Percentiles rank a stretch among this genome's conserved stretches.
These are phyloP conservation scores for Puccinia polysora DNA, from an alignment of 1,284 basidiomycete genomes.

Conservation along the genomic window DNA sequence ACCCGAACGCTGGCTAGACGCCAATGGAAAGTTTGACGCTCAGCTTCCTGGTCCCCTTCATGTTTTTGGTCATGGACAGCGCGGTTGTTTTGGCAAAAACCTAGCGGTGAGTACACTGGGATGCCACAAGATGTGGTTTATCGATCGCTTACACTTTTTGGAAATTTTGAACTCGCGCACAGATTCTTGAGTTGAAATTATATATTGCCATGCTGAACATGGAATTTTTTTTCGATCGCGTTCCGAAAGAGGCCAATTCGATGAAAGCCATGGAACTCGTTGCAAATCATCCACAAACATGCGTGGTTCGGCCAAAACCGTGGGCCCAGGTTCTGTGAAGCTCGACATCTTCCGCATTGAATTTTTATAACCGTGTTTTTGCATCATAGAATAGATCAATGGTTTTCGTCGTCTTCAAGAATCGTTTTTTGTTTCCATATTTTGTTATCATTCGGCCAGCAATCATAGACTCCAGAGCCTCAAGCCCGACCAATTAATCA, in stretches of 20 bases:
- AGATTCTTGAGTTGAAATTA: conserved; percentile 13
- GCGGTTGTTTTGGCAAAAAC: conserved; percentile 14
- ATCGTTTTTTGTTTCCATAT: too few relatives aligned
- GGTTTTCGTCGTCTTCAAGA: too few relatives aligned
- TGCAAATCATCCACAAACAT: conserved; percentile 13
- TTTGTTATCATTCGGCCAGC: too few relatives aligned
- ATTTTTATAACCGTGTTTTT: too few relatives aligned
- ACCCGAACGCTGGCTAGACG: conserved; percentile 5
- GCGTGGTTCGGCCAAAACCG: conserved; percentile 7
- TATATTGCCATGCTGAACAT: conserved; percentile 18
- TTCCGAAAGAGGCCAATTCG: conserved; percentile 8
- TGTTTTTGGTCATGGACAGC: conserved; percentile 13
- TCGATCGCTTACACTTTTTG: not conserved
- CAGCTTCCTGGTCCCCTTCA: conserved; percentile 3
- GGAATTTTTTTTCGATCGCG: conserved; percentile 12
- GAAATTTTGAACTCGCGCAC: not conserved
- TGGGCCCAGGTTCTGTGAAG: conserved; percentile 14
- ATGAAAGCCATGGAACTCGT: not conserved
- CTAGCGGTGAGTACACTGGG: not conserved
- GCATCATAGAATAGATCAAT: too few relatives aligned
- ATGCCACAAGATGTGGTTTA: too few relatives aligned
- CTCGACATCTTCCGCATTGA: too few relatives aligned
- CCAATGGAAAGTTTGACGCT: conserved; percentile 5
- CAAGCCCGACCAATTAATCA: too few relatives aligned
- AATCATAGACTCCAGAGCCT: too few relatives aligned